Evolutionary conservation across 2,329 filamentous ascomycete species (phyloP), one percentile per base, ranked within the genome.

Genomic region (Penicillium verrucosum): DNA sequence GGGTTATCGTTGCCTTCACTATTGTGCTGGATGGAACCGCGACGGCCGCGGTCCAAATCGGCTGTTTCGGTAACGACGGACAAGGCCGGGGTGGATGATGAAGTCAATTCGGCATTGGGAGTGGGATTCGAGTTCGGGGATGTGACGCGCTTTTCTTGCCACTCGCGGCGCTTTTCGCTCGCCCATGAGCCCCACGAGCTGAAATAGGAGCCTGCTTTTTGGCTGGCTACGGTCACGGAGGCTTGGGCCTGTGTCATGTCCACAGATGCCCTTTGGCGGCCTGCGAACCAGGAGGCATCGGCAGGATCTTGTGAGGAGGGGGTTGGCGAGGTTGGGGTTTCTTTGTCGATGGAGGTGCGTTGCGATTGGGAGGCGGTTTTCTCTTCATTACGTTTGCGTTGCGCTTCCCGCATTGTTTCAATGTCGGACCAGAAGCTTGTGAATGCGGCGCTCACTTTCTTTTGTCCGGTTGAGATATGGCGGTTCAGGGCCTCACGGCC

Each of bases 341-440:
- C 58, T 45, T 67, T 69, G 16, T 72, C 70, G 10, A 68, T 60
- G 6, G 68, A 70, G 10, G 66, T 61, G n/a, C 67, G 69, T 54
- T 67, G 68, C n/a, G 67, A 67, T 41, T 67, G 67, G 14, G 48
- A 27, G 8, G 52, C 40, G 3, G 64, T 56, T 59, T 64, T 73
- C 46, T 75, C 73, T 61, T 76, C 75, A 38, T 70, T 75, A 51
- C 63, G 68, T 59, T 84, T 86, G 55, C 85, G 80, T 71, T 92
- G 89, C 16, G 85, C 83, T 75, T 92, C 90, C 14, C 90, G 82
- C 75, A 91, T 83, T 3, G 85, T 78, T 73, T 97, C 93, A 75
- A 97, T 89, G 65, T 97, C 93, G 0, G 90, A 85, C 80, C 95
- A 97, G 29, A 97, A 80, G 68, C 86, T 92, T 72, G 89, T 95